Evolutionary conservation across 306 rosid genomes (phyloP).

Genomic region (Begonia peltatifolia): DNA sequence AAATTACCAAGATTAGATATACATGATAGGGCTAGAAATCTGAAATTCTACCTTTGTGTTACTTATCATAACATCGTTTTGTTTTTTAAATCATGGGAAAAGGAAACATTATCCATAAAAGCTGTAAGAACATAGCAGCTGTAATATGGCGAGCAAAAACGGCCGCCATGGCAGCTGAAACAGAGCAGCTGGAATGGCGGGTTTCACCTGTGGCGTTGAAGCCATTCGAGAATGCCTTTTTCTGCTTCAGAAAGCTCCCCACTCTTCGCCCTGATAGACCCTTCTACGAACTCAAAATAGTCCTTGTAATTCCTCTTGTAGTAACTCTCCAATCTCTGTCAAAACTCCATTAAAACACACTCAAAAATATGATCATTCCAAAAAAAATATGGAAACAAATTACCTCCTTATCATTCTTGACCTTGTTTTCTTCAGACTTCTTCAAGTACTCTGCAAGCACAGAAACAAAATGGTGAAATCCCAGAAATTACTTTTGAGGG

Average conservation of each 20-base stretch:
- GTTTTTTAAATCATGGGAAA: too few relatives aligned
- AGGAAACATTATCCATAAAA: too few relatives aligned
- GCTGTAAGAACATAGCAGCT: too few relatives aligned
- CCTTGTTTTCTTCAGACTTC: constrained; percentile 80
- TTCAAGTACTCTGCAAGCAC: constrained; percentile 50
- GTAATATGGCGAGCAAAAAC: too few relatives aligned
- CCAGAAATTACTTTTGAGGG: neutral
- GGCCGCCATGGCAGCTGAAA: too few relatives aligned
- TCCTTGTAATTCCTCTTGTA: constrained; percentile 93
- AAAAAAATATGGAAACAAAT: neutral
- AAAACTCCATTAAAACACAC: neutral
- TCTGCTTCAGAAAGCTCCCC: constrained; percentile 53
- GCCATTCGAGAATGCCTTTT: constrained; percentile 83
- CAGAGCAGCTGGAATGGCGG: neutral
- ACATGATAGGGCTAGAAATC: too few relatives aligned
- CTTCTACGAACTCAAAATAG: constrained; percentile 71
- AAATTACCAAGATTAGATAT: too few relatives aligned
- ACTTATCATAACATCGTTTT: too few relatives aligned
- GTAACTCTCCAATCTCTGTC: constrained; percentile 70
- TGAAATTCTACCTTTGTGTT: too few relatives aligned
- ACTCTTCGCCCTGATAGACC: constrained; percentile 30
- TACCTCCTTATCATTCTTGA: constrained; percentile 90
- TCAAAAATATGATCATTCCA: neutral
- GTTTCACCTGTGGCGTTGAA: constrained; percentile 41
- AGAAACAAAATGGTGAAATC: neutral